A percentile compares a stretch with the other conserved stretches of the same genome.
These are phyloP conservation scores for Fusarium fracticaudum DNA, from an alignment of 2,329 filamentous ascomycete genomes.

Conservation along the genomic window DNA sequence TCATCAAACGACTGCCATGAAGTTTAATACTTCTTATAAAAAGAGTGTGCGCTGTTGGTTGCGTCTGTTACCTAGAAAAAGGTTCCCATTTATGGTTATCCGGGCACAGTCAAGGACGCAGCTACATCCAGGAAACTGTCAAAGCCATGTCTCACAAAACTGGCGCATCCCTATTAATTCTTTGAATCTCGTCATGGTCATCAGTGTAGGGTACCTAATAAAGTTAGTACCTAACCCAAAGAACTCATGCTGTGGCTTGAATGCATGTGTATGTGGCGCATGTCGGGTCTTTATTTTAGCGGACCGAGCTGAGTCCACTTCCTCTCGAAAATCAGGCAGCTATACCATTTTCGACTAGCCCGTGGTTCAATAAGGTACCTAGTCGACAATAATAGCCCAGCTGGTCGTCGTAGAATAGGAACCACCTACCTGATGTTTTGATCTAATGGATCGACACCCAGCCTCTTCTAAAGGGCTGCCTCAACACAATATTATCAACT, in stretches of 20 bases:
- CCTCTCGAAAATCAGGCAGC: not conserved
- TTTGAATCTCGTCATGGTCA: not conserved
- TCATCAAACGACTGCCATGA: not conserved
- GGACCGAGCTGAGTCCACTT: slow-evolving; percentile 22
- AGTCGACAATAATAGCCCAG: slow-evolving; percentile 6
- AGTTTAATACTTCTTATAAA: not conserved
- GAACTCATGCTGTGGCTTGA: slow-evolving; percentile 12
- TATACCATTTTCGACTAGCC: slow-evolving; percentile 6
- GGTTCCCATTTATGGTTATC: not conserved
- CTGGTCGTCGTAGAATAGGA: slow-evolving; percentile 9
- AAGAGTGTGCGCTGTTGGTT: not conserved
- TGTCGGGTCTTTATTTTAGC: slow-evolving; percentile 38
- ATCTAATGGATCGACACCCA: slow-evolving; percentile 27
- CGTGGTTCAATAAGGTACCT: not conserved
- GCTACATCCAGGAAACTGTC: not conserved
- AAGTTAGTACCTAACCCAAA: not conserved
- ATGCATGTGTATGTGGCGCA: slow-evolving; percentile 12
- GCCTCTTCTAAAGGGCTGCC: slow-evolving; percentile 34
- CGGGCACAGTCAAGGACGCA: not conserved
- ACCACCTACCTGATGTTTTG: slow-evolving; percentile 21
- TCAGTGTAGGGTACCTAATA: not conserved
- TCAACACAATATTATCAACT: slow-evolving; percentile 28
- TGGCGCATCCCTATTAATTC: not conserved
- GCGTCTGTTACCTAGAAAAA: not conserved
- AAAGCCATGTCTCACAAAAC: slow-evolving; percentile 26